Evolutionary conservation across 2,329 filamentous ascomycete genomes (phyloP).

Genomic region (Diaporthe amygdali): DNA sequence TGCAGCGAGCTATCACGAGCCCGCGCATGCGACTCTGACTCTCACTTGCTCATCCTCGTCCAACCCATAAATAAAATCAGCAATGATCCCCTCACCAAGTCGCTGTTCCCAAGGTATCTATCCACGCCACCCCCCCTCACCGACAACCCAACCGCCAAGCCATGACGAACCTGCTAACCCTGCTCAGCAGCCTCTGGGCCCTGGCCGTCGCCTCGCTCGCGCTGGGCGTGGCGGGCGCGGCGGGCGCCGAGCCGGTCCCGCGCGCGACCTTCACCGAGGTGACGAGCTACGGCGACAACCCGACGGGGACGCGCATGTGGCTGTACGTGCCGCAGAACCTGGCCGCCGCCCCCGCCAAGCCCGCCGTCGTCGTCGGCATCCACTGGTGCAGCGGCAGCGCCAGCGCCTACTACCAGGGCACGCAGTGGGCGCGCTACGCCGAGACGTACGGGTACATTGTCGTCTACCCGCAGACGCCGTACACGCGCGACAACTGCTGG

Average conservation of each 20-base stretch:
- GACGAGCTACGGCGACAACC: constrained; percentile 36
- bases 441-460: constrained; percentile 50
- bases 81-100: not conserved
- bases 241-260: not conserved
- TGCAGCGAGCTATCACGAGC: no score
- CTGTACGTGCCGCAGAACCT: constrained; percentile 39
- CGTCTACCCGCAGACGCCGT: constrained; percentile 60
- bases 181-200: not conserved
- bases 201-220: not conserved
- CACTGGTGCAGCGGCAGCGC: constrained; percentile 61
- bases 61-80: not conserved
- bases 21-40: no score
- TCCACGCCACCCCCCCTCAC: not conserved
- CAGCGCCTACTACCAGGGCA: constrained; percentile 50
- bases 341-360: not conserved
- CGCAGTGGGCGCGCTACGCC: constrained; percentile 52
- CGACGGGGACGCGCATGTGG: constrained; percentile 46
- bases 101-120: not conserved
- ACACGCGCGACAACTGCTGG: constrained; percentile 56
- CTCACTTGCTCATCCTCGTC: no score
- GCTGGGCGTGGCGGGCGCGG: not conserved
- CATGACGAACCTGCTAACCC: constrained; percentile 3
- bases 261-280: constrained; percentile 23
- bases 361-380: constrained; percentile 29
- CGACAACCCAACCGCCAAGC: not conserved